Percentiles rank a stretch among this genome's conserved stretches.
These are phyloP conservation scores for Chlorella variabilis DNA, from an alignment of 163 green algal genomes.

Conservation along the genomic window DNA sequence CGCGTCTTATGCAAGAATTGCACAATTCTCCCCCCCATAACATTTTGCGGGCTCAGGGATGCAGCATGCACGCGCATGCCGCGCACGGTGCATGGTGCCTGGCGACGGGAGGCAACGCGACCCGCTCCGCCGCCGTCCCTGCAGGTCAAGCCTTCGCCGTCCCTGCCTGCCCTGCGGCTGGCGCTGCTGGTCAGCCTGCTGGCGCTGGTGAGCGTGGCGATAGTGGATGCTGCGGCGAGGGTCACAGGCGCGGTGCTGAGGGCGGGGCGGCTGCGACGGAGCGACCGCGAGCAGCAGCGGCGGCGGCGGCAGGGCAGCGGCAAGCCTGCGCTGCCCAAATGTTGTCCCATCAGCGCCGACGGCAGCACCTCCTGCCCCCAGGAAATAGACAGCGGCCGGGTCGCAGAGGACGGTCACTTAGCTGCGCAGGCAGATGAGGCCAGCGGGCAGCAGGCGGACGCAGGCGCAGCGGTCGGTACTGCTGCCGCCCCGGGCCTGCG, in stretches of 20 bases:
- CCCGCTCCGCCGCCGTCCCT: too few relatives aligned
- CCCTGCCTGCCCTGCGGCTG: constrained; percentile 23
- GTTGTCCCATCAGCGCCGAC: background rate
- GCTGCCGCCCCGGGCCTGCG: too few relatives aligned
- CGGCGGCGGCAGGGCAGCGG: background rate
- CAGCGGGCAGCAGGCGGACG: too few relatives aligned
- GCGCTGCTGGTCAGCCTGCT: constrained; percentile 21
- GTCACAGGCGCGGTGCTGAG: background rate
- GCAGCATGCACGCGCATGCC: too few relatives aligned
- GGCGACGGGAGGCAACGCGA: too few relatives aligned
- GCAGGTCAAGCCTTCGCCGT: constrained; percentile 6
- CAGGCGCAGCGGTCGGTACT: too few relatives aligned
- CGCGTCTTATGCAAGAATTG: background rate
- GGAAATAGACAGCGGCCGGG: background rate
- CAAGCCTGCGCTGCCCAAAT: background rate
- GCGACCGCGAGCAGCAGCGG: background rate
- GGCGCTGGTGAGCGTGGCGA: background rate
- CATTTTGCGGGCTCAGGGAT: too few relatives aligned
- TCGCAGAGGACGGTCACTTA: too few relatives aligned
- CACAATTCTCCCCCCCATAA: too few relatives aligned
- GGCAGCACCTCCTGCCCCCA: background rate
- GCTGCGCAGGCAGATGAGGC: too few relatives aligned
- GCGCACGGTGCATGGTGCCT: too few relatives aligned
- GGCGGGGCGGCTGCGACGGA: background rate
- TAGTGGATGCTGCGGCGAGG: background rate